A percentile compares a stretch with the other conserved stretches of the same genome.
These are phyloP conservation scores for Talaromyces wortmannii DNA, from an alignment of 495 filamentous ascomycete species.

Conservation along the genomic window DNA sequence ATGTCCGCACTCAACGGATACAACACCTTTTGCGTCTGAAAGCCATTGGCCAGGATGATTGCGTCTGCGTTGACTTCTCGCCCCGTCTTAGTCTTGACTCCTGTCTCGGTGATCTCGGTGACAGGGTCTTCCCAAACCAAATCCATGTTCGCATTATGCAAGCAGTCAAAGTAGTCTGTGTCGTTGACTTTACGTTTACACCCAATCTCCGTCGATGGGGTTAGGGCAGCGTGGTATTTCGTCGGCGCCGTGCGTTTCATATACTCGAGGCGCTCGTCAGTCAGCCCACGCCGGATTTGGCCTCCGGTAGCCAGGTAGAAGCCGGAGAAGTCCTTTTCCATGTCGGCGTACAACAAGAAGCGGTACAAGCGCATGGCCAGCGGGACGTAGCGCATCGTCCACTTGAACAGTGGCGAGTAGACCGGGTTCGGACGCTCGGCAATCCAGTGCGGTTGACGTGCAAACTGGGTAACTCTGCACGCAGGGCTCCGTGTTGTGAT, in stretches of 20 bases:
- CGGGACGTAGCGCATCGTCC: conserved; percentile 15
- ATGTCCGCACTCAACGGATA: conserved; percentile 13
- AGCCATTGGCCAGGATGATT: conserved; percentile 40
- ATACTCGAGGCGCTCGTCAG: conserved; percentile 21
- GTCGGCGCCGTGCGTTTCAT: conserved; percentile 34
- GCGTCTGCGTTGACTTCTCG: conserved; percentile 34
- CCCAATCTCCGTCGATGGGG: conserved; percentile 37
- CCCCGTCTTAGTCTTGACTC: conserved; percentile 15
- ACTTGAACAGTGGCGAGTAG: conserved; percentile 17
- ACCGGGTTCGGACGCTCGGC: conserved; percentile 21
- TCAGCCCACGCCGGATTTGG: conserved; percentile 16
- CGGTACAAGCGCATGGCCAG: conserved; percentile 13
- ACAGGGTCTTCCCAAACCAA: conserved; percentile 38
- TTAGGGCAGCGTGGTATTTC: conserved; percentile 44
- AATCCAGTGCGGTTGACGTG: conserved; percentile 47
- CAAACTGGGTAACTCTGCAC: conserved; percentile 39
- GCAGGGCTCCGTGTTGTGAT: conserved; percentile 6
- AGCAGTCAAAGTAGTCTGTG: conserved; percentile 34
- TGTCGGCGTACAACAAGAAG: conserved; percentile 5
- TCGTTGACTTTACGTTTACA: conserved; percentile 47
- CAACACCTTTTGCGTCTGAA: conserved; percentile 11
- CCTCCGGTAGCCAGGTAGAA: conserved; percentile 8
- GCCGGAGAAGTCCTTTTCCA: conserved; percentile 25
- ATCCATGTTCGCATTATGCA: conserved; percentile 38
- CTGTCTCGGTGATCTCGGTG: conserved; percentile 11